phyloP scores from a whole-genome alignment of 768 basidiomycete species.

The Peribolospora kevripleyi region DNA sequence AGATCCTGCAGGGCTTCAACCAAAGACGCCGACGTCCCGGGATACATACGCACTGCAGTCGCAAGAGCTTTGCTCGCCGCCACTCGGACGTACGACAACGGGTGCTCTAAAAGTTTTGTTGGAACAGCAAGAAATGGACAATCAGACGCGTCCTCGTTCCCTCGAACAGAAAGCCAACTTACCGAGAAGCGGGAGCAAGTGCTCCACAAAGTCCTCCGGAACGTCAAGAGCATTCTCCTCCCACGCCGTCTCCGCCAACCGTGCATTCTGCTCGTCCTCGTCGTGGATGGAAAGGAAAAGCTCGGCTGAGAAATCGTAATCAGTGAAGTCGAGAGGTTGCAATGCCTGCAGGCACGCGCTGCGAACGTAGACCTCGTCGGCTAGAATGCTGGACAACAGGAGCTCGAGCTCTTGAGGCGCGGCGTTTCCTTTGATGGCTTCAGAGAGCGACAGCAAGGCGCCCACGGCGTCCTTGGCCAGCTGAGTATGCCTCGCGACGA shows the following conservation, averaged over 20 bases:
- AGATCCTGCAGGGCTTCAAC: constrained; percentile 33
- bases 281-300: constrained; percentile 77
- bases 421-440: constrained; percentile 42
- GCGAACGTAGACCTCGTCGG: constrained; percentile 68
- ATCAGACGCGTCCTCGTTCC: not conserved
- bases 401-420: constrained; percentile 37
- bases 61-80: constrained; percentile 48
- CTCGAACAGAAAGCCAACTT: constrained; percentile 9
- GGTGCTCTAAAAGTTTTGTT: constrained; percentile 33
- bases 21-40: constrained; percentile 29
- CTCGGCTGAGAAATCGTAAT: constrained; percentile 73
- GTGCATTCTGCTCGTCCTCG: constrained; percentile 62
- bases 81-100: constrained; percentile 52
- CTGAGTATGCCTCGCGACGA: constrained; percentile 52
- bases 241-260: constrained; percentile 60
- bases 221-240: constrained; percentile 88
- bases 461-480: constrained; percentile 63
- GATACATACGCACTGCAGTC: constrained; percentile 49
- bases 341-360: constrained; percentile 74
- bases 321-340: constrained; percentile 81
- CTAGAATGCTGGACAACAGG: constrained; percentile 46
- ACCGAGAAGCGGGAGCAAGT: constrained; percentile 48
- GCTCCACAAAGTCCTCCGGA: constrained; percentile 36
- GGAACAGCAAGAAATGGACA: not conserved
- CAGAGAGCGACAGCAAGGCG: constrained; percentile 52